Base-by-base conservation (phyloP, 306 rosid species). In the cucumber (Cucumis sativus) region DNA sequence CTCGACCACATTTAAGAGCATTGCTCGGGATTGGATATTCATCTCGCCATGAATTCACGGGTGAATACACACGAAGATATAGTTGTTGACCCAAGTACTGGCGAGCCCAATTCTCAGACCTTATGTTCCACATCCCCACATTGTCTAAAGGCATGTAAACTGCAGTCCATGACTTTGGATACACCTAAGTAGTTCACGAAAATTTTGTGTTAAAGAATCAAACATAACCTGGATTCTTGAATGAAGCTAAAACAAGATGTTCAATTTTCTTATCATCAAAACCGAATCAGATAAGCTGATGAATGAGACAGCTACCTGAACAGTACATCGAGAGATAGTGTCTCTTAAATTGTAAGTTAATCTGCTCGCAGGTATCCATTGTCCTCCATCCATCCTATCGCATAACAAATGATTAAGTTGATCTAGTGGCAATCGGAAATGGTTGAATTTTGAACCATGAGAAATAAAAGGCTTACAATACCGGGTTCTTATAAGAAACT, bases 91-190 rank as follows among this genome's bases (percentile, higher is more conserved):
- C 98, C 66, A 93, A 75, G 80, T 93, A 93, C 74, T 91, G 97
- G 77, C 84, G 84, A 12, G 65, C 89, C 97, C 98, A 89, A 75
- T 88, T 87, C 84, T 91, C 91, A 21, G 98, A 93, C 58, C 98
- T 87, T 70, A 91, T 77, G 66, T 93, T 93, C 97, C 97, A 93
- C 96, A 93, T 89, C 37, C 97, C 98, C 79, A 91, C 98, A 57
- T 93, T 93, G 85, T 93, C 98, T 87, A 93, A 78, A 41, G 98
- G 91, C 87, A 93, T 54, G 85, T 88, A 91, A 17, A 93, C 23
- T 79, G 97, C 97, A 76, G 93, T 93, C 97, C 98, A 93, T 77
- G 97, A 87, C 72, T 77, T 84, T 16, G 98, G 98, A 86, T 91
- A 93, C 10, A 93, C 97, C 93, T 91, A 83, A 3, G 4, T 58